These are phyloP conservation scores for Blastobotrys peoriensis DNA, from an alignment of 805 yeast species.

Conservation along the genomic window DNA sequence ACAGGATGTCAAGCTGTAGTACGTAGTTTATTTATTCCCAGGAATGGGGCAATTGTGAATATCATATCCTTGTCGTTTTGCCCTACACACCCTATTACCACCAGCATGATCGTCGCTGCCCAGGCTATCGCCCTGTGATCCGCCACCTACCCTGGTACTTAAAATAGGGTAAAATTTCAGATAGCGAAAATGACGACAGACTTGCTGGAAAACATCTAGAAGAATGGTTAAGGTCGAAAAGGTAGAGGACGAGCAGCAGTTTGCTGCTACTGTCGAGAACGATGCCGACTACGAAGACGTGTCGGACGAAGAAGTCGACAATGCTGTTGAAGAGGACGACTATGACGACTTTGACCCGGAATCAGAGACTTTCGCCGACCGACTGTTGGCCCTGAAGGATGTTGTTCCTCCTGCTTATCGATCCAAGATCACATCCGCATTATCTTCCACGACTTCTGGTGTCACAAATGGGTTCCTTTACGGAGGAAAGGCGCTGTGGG, in stretches of 20 bases:
- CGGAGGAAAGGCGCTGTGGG: slow-evolving; percentile 79
- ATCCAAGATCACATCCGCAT: slow-evolving; percentile 35
- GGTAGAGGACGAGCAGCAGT: slow-evolving; percentile 37
- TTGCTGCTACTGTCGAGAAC: slow-evolving; percentile 26
- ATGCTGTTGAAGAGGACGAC: slow-evolving; percentile 41
- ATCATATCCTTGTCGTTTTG: background rate
- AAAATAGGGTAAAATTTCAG: no score
- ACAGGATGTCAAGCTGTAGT: slow-evolving; percentile 15
- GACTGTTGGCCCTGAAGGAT: slow-evolving; percentile 87
- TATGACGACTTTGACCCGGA: slow-evolving; percentile 71
- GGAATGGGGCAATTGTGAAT: no score
- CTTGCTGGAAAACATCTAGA: no score
- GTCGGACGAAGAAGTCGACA: slow-evolving; percentile 46
- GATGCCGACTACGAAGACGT: slow-evolving; percentile 43
- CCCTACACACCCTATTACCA: background rate
- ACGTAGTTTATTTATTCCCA: background rate
- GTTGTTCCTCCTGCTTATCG: slow-evolving; percentile 87
- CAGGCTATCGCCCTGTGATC: background rate
- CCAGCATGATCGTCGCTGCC: background rate
- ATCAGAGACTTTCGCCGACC: slow-evolving; percentile 78
- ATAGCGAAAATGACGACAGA: no score
- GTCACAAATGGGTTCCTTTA: slow-evolving; percentile 45
- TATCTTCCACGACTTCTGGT: slow-evolving; percentile 31
- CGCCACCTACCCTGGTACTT: background rate
- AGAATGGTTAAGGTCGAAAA: slow-evolving; percentile 61